Base-by-base conservation (phyloP, 192 early-diverging fungal species). In the Backusella psychrophila region DNA sequence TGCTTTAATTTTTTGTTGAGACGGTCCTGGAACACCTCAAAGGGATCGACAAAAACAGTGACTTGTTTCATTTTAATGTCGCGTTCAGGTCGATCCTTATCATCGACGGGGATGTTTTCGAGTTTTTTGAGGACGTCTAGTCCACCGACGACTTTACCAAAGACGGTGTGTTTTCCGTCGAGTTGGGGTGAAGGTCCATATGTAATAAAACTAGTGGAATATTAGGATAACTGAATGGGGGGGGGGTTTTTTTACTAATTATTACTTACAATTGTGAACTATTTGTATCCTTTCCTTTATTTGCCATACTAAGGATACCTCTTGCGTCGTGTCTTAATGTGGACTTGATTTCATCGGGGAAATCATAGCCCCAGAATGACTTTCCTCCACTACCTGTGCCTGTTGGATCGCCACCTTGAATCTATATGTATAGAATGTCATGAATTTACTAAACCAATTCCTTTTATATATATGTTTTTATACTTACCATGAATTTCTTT, bases 331-430 rank as follows among this genome's bases (percentile, higher is more conserved):
- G 98, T 15, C 89, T 88, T 38, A 93, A 77, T 66, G 88, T 91
- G 12, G 86, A 80, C 52, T 79, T 80, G 66, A 94, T 85, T 71
- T 95, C 94, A 82, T 94, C 93, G 26, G 83, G 82, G 69, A 95
- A 95, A 33, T 87, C 87, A 31, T 86, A 75, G 31, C 84, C 89
- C 89, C 89, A 94, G 77, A 71, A 87, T 31, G 90, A 93, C 82
- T 90, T 88, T 11, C 98, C 97, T 17, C 97, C 97, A 26, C 90
- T 86, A 6, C 96, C 97, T 0, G 95, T 99, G 12, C 93, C 95
- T 5, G 97, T 97, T 17, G 97, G 97, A 81, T 99, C 97, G 44
- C 96, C 95, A 41, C 96, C 97, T 86, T 99, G 98, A 41, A 99
- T 89, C 81, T 82, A 75, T 52, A 19, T 9, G 41, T 52, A 70